Conservation (phyloP, 2,329 filamentous ascomycete genomes). For the Colletotrichum eremochloae region DNA sequence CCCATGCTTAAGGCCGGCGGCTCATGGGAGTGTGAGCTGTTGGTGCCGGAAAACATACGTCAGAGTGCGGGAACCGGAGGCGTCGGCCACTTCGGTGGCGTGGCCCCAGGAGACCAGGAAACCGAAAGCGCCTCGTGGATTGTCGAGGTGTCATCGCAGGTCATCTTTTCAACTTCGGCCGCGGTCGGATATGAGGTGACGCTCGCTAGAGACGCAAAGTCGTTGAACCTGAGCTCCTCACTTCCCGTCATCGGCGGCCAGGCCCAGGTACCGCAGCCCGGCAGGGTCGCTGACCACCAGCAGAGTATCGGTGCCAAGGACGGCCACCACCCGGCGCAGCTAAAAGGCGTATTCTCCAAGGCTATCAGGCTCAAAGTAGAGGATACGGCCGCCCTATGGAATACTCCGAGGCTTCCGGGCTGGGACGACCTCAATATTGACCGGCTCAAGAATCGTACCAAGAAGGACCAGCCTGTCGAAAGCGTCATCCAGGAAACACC, state of each 20-base stretch:
- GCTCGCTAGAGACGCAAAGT: conserved; percentile 87
- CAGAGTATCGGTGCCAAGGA: conserved; percentile 70
- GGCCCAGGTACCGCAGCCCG: conserved; percentile 70
- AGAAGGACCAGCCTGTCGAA: conserved; percentile 51
- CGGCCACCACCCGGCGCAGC: conserved; percentile 71
- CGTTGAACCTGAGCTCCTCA: conserved; percentile 73
- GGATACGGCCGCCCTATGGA: conserved; percentile 92
- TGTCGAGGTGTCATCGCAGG: conserved; percentile 91
- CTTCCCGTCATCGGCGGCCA: conserved; percentile 60
- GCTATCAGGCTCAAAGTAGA: conserved; percentile 85
- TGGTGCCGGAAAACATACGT: conserved; percentile 83
- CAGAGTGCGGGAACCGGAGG: conserved; percentile 68
- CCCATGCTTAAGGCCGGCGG: conserved; percentile 96
- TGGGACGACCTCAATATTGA: conserved; percentile 63
- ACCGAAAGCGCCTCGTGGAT: conserved; percentile 82
- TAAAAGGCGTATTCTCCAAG: conserved; percentile 85
- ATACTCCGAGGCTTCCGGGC: conserved; percentile 84
- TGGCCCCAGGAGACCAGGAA: conserved; percentile 55
- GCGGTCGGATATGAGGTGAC: conserved; percentile 90
- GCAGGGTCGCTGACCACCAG: conserved; percentile 82
- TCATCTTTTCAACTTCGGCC: conserved; percentile 92
- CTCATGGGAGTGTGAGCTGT: conserved; percentile 83
- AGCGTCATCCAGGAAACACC: conserved; percentile 50
- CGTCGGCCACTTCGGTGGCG: conserved; percentile 61
- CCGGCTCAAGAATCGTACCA: conserved; percentile 44